A percentile compares a stretch with the other conserved stretches of the same genome.
Evolutionary conservation across 2,329 filamentous ascomycete genomes (phyloP).

Genomic region (Xylaria sp.): DNA sequence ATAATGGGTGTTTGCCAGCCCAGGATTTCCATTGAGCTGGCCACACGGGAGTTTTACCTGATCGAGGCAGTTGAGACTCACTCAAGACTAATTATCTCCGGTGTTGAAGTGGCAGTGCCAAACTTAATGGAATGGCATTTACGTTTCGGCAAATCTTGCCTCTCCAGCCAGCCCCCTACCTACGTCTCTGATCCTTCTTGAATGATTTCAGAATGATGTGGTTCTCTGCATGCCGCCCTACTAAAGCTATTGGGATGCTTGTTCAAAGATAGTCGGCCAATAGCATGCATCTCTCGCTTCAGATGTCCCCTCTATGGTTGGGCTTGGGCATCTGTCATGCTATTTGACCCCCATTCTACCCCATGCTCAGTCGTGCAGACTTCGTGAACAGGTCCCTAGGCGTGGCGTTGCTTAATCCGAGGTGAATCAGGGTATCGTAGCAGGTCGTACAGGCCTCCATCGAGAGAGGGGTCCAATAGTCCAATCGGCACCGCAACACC

Average conservation of each 20-base stretch:
- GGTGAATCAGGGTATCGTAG: constrained; percentile 28
- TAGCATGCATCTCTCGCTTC: constrained; percentile 19
- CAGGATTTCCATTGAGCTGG: constrained; percentile 10
- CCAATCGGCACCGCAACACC: constrained; percentile 44
- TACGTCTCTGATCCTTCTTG: constrained; percentile 5
- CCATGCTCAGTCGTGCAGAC: constrained; percentile 32
- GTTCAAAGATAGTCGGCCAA: constrained; percentile 24
- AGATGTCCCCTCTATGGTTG: constrained; percentile 27
- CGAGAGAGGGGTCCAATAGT: constrained; percentile 16
- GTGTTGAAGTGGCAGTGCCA: constrained; percentile 23
- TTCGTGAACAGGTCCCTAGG: constrained; percentile 28
- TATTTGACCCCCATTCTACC: constrained; percentile 37
- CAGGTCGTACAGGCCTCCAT: constrained; percentile 26
- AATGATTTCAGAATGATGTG: constrained; percentile 26
- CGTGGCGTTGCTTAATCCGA: constrained; percentile 35
- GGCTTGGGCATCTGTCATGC: constrained; percentile 29
- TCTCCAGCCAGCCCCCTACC: not conserved
- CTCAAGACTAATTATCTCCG: constrained; percentile 18
- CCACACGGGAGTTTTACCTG: constrained; percentile 22
- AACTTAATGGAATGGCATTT: constrained; percentile 8
- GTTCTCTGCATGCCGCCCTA: constrained; percentile 32
- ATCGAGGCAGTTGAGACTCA: constrained; percentile 26
- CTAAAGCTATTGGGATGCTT: constrained; percentile 18
- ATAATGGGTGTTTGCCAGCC: constrained; percentile 2
- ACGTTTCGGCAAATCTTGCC: constrained; percentile 13